Evolutionary conservation across 2,329 filamentous ascomycete genomes (phyloP), one percentile per base, ranked within the genome.

Genomic region (Diaporthe humulicola): DNA sequence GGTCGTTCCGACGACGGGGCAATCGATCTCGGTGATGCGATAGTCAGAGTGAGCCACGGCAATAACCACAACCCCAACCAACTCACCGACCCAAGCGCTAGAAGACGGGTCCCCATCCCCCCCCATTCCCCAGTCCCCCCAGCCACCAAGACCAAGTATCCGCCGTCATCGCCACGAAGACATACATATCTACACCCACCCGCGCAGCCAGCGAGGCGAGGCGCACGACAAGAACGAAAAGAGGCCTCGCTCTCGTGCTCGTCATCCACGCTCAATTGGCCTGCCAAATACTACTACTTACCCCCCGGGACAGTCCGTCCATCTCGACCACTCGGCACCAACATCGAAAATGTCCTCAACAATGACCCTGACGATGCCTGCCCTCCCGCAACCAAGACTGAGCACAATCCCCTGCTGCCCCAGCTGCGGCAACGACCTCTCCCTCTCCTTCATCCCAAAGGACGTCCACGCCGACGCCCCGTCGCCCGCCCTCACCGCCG

Each of bases 371-470:
- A 83, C 84, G 73, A 82, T 83, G 82, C 70, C 73, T 64, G 79
- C 82, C 73, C 76, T 61, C 74, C 75, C 67, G 25, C 77, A 57
- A 72, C 78, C 72, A 70, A 56, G 74, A 57, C 72, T 80, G 67
- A 78, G 78, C 57, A 73, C 78, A 72, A 76, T 77, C 77, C 79
- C 81, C 50, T 86, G 86, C 85, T 90, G 89, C 77, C 88, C 89
- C 0, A 85, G 84, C 79, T 90, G 89, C 82, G 88, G 88, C 77
- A 84, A 82, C 78, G 80, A 82, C 67, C 80, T 87, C 58, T 80
- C 81, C 54, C 74, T 78, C 36, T 74, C 76, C 60, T 79, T 78
- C 17, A 77, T 78, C 52, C 82, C 85, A 28, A 81, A 86, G 45
- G 79, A 84, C 10, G 84, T 85, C 80, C 50, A 84, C 86, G 50